phyloP scores from a whole-genome alignment of 805 yeast genomes.

The Cyberlindnera mississippiensis region DNA sequence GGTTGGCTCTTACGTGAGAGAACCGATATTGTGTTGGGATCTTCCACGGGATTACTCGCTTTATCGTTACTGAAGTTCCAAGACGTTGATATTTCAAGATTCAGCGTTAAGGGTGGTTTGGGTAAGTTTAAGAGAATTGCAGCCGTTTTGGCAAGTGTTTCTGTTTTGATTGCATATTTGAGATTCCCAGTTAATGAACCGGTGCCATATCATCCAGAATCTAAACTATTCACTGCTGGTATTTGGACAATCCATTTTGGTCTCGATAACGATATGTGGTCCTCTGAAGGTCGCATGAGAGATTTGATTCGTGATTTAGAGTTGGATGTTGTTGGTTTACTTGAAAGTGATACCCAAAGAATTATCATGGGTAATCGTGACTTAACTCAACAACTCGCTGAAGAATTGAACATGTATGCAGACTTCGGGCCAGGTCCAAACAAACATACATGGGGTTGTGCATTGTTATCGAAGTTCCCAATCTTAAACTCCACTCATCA shows the following conservation, averaged over 20 bases:
- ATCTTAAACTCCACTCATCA: slow-evolving; percentile 88
- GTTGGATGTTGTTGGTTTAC: slow-evolving; percentile 83
- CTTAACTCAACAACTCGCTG: slow-evolving; percentile 84
- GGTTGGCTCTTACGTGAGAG: slow-evolving; percentile 87
- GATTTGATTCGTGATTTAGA: slow-evolving; percentile 81
- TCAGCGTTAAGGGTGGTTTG: slow-evolving; percentile 9
- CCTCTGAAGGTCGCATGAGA: slow-evolving; percentile 85
- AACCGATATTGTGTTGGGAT: slow-evolving; percentile 66
- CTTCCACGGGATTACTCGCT: slow-evolving; percentile 50
- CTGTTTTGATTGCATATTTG: slow-evolving; percentile 49
- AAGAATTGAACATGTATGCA: slow-evolving; percentile 89
- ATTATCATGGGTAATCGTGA: slow-evolving; percentile 95
- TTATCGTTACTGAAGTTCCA: slow-evolving; percentile 41
- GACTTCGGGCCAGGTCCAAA: slow-evolving; percentile 98
- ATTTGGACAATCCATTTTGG: slow-evolving; percentile 99
- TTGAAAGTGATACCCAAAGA: slow-evolving; percentile 92
- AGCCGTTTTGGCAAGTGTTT: slow-evolving; percentile 39
- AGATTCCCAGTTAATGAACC: slow-evolving; percentile 62
- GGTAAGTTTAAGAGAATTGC: slow-evolving; percentile 25
- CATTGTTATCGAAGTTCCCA: slow-evolving; percentile 89
- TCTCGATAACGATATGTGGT: slow-evolving; percentile 97
- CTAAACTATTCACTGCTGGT: slow-evolving; percentile 83
- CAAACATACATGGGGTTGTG: slow-evolving; percentile 98
- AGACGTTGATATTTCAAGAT: not conserved
- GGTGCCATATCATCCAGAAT: slow-evolving; percentile 60